These are phyloP conservation scores for Candida orba DNA, from an alignment of 805 yeast species.

Conservation along the genomic window DNA sequence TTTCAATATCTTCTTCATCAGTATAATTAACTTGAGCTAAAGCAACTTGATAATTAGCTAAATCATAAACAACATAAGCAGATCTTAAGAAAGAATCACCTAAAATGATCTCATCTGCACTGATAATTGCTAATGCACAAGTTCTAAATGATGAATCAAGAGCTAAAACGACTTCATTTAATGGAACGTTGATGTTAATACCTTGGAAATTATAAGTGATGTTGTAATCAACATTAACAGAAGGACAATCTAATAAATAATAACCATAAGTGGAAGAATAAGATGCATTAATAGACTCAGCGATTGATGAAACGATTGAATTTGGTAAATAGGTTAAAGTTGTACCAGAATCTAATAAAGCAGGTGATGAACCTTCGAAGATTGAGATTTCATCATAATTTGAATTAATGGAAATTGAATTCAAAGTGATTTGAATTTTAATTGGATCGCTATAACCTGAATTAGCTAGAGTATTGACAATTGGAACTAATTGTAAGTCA, in stretches of 20 bases:
- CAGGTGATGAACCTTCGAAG: slow-evolving; percentile 14
- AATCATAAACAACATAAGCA: slow-evolving; percentile 49
- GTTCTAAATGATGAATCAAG: slow-evolving; percentile 17
- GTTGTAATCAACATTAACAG: slow-evolving; percentile 12
- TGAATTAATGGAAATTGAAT: slow-evolving; percentile 9
- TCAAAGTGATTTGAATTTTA: slow-evolving; percentile 40
- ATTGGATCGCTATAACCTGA: slow-evolving; percentile 31
- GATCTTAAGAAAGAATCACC: slow-evolving; percentile 50
- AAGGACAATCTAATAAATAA: slow-evolving; percentile 40
- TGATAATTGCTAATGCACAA: slow-evolving; percentile 40
- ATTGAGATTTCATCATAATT: slow-evolving; percentile 1
- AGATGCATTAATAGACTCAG: slow-evolving; percentile 33
- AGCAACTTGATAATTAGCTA: slow-evolving; percentile 37
- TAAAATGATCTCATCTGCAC: slow-evolving; percentile 31
- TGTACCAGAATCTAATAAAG: slow-evolving; percentile 40
- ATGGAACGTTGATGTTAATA: slow-evolving; percentile 43
- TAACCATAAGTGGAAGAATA: slow-evolving; percentile 36
- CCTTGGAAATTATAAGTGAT: slow-evolving; percentile 47
- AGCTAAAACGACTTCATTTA: slow-evolving; percentile 27
- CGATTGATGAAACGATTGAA: slow-evolving; percentile 28
- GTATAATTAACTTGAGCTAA: slow-evolving; percentile 39
- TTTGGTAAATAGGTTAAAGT: slow-evolving; percentile 39
- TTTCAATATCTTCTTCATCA: slow-evolving; percentile 35
- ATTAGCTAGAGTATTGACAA: slow-evolving; percentile 26
- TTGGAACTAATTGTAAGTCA: slow-evolving; percentile 39